Evolutionary conservation across 2,329 filamentous ascomycete species (phyloP).

Genomic region (Fusarium sp.): DNA sequence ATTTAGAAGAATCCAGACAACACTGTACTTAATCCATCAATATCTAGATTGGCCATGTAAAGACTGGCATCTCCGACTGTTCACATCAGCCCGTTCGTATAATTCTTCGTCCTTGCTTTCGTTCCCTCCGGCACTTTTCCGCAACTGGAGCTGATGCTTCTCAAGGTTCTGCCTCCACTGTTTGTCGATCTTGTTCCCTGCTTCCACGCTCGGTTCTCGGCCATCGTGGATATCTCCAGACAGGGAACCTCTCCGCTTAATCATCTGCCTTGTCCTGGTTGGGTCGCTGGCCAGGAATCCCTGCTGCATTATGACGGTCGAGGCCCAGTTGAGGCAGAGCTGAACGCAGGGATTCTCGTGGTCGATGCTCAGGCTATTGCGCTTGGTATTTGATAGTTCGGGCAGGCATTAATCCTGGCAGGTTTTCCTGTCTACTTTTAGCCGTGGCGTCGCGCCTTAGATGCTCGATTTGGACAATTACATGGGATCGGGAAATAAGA

Average conservation of each 20-base stretch:
- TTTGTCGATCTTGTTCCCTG: slow-evolving; percentile 7
- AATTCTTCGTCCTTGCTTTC: slow-evolving; percentile 7
- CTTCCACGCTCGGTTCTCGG: slow-evolving; percentile 1
- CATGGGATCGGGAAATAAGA: slow-evolving; percentile 12
- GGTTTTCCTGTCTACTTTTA: slow-evolving; percentile 10
- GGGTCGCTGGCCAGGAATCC: background rate
- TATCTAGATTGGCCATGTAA: no score
- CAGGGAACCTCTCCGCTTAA: slow-evolving; percentile 2
- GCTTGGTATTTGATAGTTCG: slow-evolving; percentile 24
- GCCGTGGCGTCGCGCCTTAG: background rate
- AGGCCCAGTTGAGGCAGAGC: slow-evolving; percentile 29
- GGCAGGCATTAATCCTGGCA: slow-evolving; percentile 10
- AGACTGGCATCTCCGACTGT: background rate
- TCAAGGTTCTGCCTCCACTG: background rate
- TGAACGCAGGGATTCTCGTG: slow-evolving; percentile 24
- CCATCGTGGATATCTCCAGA: slow-evolving; percentile 5
- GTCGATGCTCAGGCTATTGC: slow-evolving; percentile 23
- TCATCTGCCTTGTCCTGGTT: background rate
- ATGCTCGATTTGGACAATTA: background rate
- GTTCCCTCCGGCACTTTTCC: slow-evolving; percentile 12
- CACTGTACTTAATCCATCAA: no score
- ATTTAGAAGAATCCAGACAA: no score
- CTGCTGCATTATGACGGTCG: slow-evolving; percentile 12
- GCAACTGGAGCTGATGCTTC: slow-evolving; percentile 16
- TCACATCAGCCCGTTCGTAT: background rate